Conservation (phyloP, 305 asterid species). For the Salvia sclarea region DNA sequence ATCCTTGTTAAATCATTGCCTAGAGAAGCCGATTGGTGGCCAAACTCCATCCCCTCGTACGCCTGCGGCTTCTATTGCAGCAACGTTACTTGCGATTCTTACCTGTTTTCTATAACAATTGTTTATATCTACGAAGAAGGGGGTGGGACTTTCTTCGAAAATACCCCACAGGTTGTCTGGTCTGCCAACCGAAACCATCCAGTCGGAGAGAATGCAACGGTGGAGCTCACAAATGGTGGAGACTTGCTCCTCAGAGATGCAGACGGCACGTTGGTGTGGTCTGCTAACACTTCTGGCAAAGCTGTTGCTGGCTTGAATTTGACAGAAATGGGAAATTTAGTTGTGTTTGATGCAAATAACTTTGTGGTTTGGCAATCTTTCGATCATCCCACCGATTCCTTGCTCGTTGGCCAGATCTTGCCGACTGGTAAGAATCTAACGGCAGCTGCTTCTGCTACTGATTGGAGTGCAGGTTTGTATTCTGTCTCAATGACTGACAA, state of each 20-base stretch:
- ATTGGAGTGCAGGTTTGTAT: conserved; percentile 35
- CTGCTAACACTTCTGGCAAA: conserved; percentile 42
- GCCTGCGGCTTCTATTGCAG: no score
- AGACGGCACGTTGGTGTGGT: conserved; percentile 48
- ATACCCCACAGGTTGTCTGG: conserved; percentile 52
- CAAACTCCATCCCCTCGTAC: no score
- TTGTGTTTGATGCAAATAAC: conserved; percentile 33
- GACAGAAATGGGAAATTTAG: conserved; percentile 45
- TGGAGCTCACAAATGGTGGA: conserved; percentile 41
- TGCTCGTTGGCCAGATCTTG: conserved; percentile 45
- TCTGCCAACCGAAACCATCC: conserved; percentile 50
- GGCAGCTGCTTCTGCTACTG: conserved; percentile 37
- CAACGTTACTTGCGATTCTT: no score
- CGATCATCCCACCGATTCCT: conserved; percentile 35
- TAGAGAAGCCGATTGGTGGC: no score
- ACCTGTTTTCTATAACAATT: no score
- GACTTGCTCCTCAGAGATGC: conserved; percentile 40
- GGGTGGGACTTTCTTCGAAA: background rate
- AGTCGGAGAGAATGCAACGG: conserved; percentile 38
- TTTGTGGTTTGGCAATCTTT: conserved; percentile 37
- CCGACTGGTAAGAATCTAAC: conserved; percentile 37
- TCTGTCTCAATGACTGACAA: conserved; percentile 26
- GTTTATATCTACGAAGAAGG: no score
- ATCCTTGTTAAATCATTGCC: no score
- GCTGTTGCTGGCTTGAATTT: conserved; percentile 43